Evolutionary conservation across 2,329 filamentous ascomycete species (phyloP), one percentile per base, ranked within the genome.

Genomic region (Colletotrichum sp.): DNA sequence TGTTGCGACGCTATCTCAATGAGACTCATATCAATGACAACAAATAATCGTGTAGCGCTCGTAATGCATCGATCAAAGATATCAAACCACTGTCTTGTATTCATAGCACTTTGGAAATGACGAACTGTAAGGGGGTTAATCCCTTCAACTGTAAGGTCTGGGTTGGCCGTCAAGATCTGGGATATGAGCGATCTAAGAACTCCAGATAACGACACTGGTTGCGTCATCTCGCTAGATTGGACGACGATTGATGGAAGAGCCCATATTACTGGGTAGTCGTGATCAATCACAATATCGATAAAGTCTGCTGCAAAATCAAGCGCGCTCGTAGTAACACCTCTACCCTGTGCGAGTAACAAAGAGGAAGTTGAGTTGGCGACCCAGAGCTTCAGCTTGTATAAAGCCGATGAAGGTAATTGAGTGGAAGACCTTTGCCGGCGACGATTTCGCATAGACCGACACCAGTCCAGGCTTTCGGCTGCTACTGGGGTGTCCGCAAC

Each of bases 181-280:
- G 52, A 60, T 10, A 72, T 62, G 2, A 72, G 24, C 0, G 64
- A 68, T 8, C n/a, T 18, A 0, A 72, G 15, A 0, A 72, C 16
- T 49, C 44, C 39, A 1, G 39, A 49, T 3, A 49, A 0, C 3
- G 39, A 49, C 9, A 44, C 39, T 10, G 18, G 36, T 1, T 7
- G 4, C 0, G 36, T 5, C 5, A 0, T 6, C 4, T 18, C 7
- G 2, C 7, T 44, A 3, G 16, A 44, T 0, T 24, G 24, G 0
- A 6, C 1, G 3, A 28, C n/a, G 0, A 9, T 21, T 1, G 52
- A 62, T 2, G 66, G 57, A 9, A 73, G 12, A 8, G 71, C 55
- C 71, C 71, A 69, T 3, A 69, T 2, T 0, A 63, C 32, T 7
- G 65, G 65, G 15, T 24, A 44, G 0, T 12, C 13, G 1, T 55